Evolutionary conservation across 495 filamentous ascomycete genomes (phyloP).

Genomic region (Tuber microsphaerosporum): DNA sequence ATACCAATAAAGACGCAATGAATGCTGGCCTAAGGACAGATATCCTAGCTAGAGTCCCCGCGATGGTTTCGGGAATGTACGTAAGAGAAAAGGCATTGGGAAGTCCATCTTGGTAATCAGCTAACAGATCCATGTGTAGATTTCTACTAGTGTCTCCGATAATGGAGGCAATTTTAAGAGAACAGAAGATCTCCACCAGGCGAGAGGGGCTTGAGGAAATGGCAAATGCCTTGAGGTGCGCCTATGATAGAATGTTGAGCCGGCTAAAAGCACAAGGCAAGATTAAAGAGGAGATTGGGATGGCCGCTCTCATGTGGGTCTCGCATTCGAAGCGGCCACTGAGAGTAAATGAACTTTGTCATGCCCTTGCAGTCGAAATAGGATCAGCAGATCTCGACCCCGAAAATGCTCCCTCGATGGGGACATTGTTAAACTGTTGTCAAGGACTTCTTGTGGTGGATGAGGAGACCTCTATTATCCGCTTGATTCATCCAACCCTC

Average conservation of each 20-base stretch:
- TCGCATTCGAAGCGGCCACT: not conserved
- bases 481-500: not conserved
- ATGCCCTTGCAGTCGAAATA: not conserved
- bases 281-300: not conserved
- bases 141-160: not conserved
- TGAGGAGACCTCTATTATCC: not conserved
- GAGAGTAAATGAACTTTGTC: not conserved
- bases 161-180: not conserved
- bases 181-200: not conserved
- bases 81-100: not conserved
- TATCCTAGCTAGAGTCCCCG: not conserved
- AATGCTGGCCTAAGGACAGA: not conserved
- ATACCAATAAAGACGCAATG: not conserved
- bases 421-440: not conserved
- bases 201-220: not conserved
- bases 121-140: not conserved
- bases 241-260: not conserved
- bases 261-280: not conserved
- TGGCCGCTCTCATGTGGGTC: not conserved
- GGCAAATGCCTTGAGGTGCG: not conserved
- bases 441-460: not conserved
- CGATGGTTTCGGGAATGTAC: not conserved
- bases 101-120: too few relatives aligned
- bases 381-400: not conserved
- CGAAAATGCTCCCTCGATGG: not conserved